These are phyloP conservation scores for Talaromyces funiculosus DNA, from an alignment of 2,329 filamentous ascomycete genomes.

Conservation along the genomic window DNA sequence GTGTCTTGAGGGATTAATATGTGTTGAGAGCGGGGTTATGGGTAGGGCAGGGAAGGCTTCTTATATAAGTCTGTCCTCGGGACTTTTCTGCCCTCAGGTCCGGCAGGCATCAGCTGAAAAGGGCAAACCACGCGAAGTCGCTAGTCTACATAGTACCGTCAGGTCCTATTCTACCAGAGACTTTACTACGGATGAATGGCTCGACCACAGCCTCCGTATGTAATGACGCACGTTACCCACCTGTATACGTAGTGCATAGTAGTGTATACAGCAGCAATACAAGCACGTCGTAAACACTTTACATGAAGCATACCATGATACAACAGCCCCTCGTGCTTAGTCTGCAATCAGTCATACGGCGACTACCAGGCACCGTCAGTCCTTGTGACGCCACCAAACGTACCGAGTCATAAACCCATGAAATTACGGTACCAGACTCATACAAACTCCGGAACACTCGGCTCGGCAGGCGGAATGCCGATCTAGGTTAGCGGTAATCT, in stretches of 20 bases:
- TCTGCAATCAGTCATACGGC: not conserved
- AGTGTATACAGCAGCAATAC: too few relatives aligned
- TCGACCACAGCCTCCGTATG: not conserved
- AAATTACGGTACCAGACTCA: not conserved
- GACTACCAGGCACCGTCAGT: not conserved
- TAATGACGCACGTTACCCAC: slow-evolving; percentile 1
- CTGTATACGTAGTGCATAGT: too few relatives aligned
- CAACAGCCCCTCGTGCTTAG: not conserved
- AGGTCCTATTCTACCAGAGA: too few relatives aligned
- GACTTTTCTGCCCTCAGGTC: slow-evolving; percentile 3
- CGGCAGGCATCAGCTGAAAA: slow-evolving; percentile 3
- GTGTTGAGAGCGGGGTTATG: not conserved
- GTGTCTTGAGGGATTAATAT: not conserved
- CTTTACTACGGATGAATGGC: not conserved
- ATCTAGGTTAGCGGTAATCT: not conserved
- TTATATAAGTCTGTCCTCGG: slow-evolving; percentile 12
- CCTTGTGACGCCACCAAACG: not conserved
- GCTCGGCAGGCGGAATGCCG: not conserved
- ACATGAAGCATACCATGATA: not conserved
- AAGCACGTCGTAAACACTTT: not conserved
- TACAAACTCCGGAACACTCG: not conserved
- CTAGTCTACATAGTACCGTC: not conserved
- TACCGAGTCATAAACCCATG: not conserved
- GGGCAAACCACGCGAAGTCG: not conserved
- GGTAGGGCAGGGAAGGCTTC: slow-evolving; percentile 6